A percentile compares a stretch with the other conserved stretches of the same genome.
These are phyloP conservation scores for Corylus avellana DNA, from an alignment of 306 rosid species.

Conservation along the genomic window DNA sequence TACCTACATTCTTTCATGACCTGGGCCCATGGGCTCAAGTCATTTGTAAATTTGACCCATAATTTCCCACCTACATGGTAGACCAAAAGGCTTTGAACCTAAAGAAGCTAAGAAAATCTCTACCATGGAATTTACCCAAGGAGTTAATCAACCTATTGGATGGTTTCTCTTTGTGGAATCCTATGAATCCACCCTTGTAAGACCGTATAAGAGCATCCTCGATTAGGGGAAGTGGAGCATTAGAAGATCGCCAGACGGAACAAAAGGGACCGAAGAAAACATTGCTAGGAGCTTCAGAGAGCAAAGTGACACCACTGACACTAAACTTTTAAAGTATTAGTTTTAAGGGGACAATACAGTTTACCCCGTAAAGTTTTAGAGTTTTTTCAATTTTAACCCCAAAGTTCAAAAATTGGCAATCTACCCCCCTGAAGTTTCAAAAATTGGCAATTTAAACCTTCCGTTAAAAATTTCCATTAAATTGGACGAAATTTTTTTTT, in stretches of 20 bases:
- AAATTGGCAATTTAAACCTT: too few species aligned
- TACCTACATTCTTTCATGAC: too few species aligned
- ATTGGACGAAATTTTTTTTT: too few species aligned
- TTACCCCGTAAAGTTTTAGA: too few species aligned
- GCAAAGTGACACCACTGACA: slow-evolving; percentile 50
- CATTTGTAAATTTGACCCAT: slow-evolving; percentile 76
- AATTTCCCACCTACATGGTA: slow-evolving; percentile 80
- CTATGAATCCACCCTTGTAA: slow-evolving; percentile 76
- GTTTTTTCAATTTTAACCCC: too few species aligned
- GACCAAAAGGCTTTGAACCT: slow-evolving; percentile 98
- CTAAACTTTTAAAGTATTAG: slow-evolving; percentile 22
- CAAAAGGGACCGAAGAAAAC: slow-evolving; percentile 58
- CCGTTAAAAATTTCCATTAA: too few species aligned
- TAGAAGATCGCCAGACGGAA: slow-evolving; percentile 37
- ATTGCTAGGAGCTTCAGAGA: slow-evolving; percentile 63
- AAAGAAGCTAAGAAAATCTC: slow-evolving; percentile 65
- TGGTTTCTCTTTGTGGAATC: slow-evolving; percentile 47
- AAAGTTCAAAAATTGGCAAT: too few species aligned
- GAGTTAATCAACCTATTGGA: slow-evolving; percentile 63
- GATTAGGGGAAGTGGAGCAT: slow-evolving; percentile 57
- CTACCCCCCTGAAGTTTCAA: too few species aligned
- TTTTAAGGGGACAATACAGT: too few species aligned
- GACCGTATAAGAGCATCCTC: slow-evolving; percentile 47
- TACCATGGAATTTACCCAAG: slow-evolving; percentile 55
- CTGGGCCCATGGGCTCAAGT: too few species aligned